A percentile compares a stretch with the other conserved stretches of the same genome.
Conservation (phyloP, 768 basidiomycete species). For the Lentinus tigrinus region DNA sequence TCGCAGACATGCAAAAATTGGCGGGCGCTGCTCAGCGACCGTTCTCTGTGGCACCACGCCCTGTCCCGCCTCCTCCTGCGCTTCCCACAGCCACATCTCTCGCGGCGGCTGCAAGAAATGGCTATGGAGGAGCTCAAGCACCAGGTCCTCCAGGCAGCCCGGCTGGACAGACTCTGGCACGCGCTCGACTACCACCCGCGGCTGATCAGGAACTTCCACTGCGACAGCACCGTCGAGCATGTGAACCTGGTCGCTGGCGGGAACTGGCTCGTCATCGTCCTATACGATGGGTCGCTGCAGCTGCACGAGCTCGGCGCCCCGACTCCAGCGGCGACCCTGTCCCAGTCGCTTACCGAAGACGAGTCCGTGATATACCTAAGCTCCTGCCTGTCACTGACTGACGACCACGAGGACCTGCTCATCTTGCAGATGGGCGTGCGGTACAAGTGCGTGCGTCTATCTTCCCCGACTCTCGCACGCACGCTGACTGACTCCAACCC, state of each 20-base stretch:
- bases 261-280: constrained; percentile 12
- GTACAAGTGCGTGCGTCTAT: constrained; percentile 14
- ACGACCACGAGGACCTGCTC: constrained; percentile 14
- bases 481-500: not conserved
- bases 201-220: not conserved
- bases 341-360: constrained; percentile 8
- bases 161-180: constrained; percentile 12
- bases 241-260: constrained; percentile 13
- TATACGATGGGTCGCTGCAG: constrained; percentile 12
- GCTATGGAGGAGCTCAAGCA: constrained; percentile 4
- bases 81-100: constrained; percentile 13
- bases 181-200: constrained; percentile 6
- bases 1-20: constrained; percentile 12
- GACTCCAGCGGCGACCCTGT: constrained; percentile 1
- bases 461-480: not conserved
- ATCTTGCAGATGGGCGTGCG: constrained; percentile 19
- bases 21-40: constrained; percentile 9
- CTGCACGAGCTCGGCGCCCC: constrained; percentile 11
- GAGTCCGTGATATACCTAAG: constrained; percentile 19
- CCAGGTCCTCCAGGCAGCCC: constrained; percentile 7
- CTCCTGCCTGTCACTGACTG: constrained; percentile 14
- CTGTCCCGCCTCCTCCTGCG: constrained; percentile 8
- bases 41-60: constrained; percentile 8
- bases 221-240: constrained; percentile 10
- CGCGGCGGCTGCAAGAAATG: not conserved